Conservation (phyloP, 2,329 filamentous ascomycete genomes). For the Fusarium sambucinum region DNA sequence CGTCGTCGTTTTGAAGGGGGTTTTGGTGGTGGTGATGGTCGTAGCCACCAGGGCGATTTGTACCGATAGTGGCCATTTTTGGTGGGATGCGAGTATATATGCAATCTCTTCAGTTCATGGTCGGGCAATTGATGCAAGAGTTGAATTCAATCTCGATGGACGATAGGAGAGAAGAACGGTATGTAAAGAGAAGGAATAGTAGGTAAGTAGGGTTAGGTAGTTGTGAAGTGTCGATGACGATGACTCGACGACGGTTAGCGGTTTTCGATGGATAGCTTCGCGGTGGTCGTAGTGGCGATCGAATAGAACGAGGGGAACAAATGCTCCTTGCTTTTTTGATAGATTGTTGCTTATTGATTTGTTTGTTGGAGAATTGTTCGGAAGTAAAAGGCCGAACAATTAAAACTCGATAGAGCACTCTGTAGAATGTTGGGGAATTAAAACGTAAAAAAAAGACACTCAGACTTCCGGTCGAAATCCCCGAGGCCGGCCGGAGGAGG, state of each 20-base stretch:
- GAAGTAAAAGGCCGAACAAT: slow-evolving; percentile 9
- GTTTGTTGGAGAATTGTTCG: slow-evolving; percentile 7
- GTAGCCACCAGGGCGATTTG: slow-evolving; percentile 42
- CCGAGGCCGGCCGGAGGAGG: slow-evolving; percentile 42
- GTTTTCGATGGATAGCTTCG: slow-evolving; percentile 35
- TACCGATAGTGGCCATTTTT: slow-evolving; percentile 43
- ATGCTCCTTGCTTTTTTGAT: slow-evolving; percentile 1
- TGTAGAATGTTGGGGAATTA: slow-evolving; percentile 17
- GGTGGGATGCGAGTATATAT: slow-evolving; percentile 16
- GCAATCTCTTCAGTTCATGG: slow-evolving; percentile 33
- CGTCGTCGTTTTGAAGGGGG: slow-evolving; percentile 46
- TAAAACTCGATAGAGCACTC: background rate
- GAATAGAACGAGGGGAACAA: slow-evolving; percentile 4
- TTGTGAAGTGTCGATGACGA: slow-evolving; percentile 43
- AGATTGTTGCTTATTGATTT: background rate
- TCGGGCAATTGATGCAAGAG: slow-evolving; percentile 10
- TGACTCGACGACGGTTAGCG: slow-evolving; percentile 38
- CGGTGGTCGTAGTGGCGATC: slow-evolving; percentile 36
- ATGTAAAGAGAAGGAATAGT: background rate
- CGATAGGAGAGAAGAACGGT: background rate
- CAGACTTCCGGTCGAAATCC: slow-evolving; percentile 10
- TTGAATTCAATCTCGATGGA: background rate
- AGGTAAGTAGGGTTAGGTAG: slow-evolving; percentile 5
- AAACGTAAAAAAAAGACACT: slow-evolving; percentile 21
- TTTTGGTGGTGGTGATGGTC: slow-evolving; percentile 37